These are phyloP conservation scores for Phytophthora tentaculata DNA, from an alignment of 352 stramenopile genomes.

Conservation along the genomic window DNA sequence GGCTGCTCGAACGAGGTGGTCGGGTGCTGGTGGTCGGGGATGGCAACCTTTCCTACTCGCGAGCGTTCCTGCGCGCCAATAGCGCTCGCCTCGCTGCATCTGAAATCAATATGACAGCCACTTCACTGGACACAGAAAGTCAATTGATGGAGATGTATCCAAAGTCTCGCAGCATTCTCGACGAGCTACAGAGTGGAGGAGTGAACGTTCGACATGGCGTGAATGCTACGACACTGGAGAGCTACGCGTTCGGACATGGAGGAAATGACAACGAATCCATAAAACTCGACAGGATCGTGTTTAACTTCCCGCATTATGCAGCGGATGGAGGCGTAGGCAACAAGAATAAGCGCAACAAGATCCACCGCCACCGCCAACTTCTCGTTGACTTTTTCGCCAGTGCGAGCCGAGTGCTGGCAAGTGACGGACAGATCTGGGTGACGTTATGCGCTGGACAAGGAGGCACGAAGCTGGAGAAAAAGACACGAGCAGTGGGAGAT, in stretches of 20 bases:
- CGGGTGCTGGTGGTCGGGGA: slow-evolving; percentile 81
- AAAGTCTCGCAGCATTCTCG: slow-evolving; percentile 53
- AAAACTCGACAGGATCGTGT: slow-evolving; percentile 78
- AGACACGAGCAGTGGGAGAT: slow-evolving; percentile 64
- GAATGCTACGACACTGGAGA: slow-evolving; percentile 73
- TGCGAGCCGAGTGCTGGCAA: slow-evolving; percentile 52
- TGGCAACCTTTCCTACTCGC: slow-evolving; percentile 88
- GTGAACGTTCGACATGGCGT: slow-evolving; percentile 70
- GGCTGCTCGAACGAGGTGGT: slow-evolving; percentile 26
- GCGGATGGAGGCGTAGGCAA: slow-evolving; percentile 61
- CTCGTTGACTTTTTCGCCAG: slow-evolving; percentile 82
- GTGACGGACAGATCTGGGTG: slow-evolving; percentile 78
- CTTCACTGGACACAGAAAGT: slow-evolving; percentile 69
- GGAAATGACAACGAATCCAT: neutral
- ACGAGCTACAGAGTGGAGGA: slow-evolving; percentile 54
- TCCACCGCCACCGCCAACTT: slow-evolving; percentile 81
- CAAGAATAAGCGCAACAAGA: slow-evolving; percentile 81
- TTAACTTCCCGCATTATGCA: slow-evolving; percentile 89
- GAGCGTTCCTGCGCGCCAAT: slow-evolving; percentile 71
- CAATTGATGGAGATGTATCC: slow-evolving; percentile 84
- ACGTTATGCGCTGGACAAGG: slow-evolving; percentile 83
- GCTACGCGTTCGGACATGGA: slow-evolving; percentile 35
- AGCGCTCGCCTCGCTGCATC: slow-evolving; percentile 16
- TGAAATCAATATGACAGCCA: slow-evolving; percentile 48
- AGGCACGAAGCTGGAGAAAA: slow-evolving; percentile 72